A percentile compares a stretch with the other conserved stretches of the same genome.
These are phyloP conservation scores for Malbranchea cinnamomea DNA, from an alignment of 2,329 filamentous ascomycete genomes.

Conservation along the genomic window DNA sequence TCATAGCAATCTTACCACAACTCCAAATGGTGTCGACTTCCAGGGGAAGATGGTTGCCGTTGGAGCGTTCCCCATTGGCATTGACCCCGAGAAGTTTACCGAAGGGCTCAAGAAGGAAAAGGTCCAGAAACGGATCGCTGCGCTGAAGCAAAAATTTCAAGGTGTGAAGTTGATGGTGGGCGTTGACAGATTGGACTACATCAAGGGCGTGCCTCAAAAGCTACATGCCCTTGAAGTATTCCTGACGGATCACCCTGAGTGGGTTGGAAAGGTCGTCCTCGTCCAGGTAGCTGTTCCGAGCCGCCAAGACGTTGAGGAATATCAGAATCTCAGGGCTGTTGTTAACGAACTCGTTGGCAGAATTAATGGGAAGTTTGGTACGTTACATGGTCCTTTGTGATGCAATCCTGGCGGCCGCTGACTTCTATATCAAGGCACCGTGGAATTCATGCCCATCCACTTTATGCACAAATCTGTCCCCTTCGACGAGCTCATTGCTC, in stretches of 20 bases:
- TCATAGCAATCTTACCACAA: constrained; percentile 43
- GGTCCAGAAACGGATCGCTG: constrained; percentile 74
- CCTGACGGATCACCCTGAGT: constrained; percentile 89
- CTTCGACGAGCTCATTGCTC: constrained; percentile 85
- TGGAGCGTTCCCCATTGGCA: constrained; percentile 92
- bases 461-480: constrained; percentile 93
- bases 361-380: constrained; percentile 88
- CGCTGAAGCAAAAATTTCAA: constrained; percentile 78
- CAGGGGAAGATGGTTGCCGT: constrained; percentile 78
- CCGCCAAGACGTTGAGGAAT: constrained; percentile 91
- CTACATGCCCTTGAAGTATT: constrained; percentile 93
- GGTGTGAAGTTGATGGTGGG: constrained; percentile 94
- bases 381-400: constrained; percentile 11
- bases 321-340: constrained; percentile 86
- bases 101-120: constrained; percentile 73
- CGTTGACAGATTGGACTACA: constrained; percentile 93
- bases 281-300: constrained; percentile 94
- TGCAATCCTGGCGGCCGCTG: constrained; percentile 1
- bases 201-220: constrained; percentile 97
- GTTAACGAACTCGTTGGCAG: constrained; percentile 94
- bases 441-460: constrained; percentile 98
- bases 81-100: constrained; percentile 92
- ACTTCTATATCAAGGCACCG: constrained; percentile 44
- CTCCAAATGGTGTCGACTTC: constrained; percentile 85
- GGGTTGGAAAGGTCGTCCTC: constrained; percentile 93